Percentiles rank a stretch among this genome's conserved stretches.
Conservation (phyloP, 352 stramenopile species). For the Aphanomyces astaci region DNA sequence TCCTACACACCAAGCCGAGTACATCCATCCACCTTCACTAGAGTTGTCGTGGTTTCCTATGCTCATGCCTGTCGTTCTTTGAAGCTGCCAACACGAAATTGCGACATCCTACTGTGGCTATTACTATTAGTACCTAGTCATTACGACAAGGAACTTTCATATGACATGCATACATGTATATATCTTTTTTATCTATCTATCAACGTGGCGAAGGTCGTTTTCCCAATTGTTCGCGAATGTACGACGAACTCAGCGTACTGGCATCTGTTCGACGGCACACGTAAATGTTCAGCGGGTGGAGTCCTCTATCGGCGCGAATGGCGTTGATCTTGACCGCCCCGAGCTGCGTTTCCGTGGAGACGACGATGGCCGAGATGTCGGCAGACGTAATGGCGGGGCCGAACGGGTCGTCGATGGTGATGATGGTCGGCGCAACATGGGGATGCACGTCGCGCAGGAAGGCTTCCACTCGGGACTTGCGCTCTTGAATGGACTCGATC, state of each 20-base stretch:
- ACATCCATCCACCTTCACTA: too few relatives aligned
- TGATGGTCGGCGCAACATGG: slow-evolving; percentile 50
- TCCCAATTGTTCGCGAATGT: slow-evolving; percentile 64
- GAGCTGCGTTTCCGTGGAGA: slow-evolving; percentile 74
- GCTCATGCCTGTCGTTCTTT: too few relatives aligned
- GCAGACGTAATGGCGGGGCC: slow-evolving; percentile 73
- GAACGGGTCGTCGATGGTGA: slow-evolving; percentile 78
- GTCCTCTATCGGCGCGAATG: slow-evolving; percentile 48
- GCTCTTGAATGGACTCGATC: slow-evolving; percentile 49
- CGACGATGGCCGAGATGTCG: slow-evolving; percentile 62
- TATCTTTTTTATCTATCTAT: too few relatives aligned
- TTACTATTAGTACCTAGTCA: too few relatives aligned
- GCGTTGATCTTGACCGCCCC: slow-evolving; percentile 80
- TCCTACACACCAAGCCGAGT: too few relatives aligned
- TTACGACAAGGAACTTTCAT: too few relatives aligned
- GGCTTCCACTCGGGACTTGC: slow-evolving; percentile 44
- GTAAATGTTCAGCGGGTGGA: slow-evolving; percentile 60
- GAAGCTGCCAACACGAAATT: too few relatives aligned
- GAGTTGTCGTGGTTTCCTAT: too few relatives aligned
- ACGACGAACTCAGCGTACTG: slow-evolving; percentile 78
- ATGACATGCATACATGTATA: too few relatives aligned
- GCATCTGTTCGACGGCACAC: slow-evolving; percentile 71
- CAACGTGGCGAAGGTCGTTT: slow-evolving; percentile 3
- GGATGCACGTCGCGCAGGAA: slow-evolving; percentile 68
- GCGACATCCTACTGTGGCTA: too few relatives aligned